Conservation (phyloP, 225 moss, liverwort and hornwort species). For the Pseudisothecium myosuroides region DNA sequence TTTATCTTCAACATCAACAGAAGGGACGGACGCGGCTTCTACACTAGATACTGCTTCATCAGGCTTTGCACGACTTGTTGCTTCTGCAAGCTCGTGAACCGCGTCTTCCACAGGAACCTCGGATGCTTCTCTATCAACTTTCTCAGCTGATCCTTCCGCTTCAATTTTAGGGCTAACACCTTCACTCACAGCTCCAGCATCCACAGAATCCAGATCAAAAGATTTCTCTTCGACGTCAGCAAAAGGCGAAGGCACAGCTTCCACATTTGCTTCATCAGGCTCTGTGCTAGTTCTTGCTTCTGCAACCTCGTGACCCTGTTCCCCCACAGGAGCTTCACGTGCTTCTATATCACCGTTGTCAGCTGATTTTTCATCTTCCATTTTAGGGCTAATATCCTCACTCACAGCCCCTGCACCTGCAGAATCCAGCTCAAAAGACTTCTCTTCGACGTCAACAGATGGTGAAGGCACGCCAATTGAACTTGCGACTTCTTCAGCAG, state of each 20-base stretch:
- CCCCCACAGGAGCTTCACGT: background rate
- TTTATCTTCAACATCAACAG: background rate
- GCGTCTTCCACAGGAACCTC: background rate
- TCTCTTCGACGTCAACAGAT: background rate
- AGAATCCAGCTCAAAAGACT: background rate
- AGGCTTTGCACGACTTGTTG: background rate
- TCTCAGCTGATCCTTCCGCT: background rate
- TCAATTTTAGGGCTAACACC: background rate
- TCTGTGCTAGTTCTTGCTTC: background rate
- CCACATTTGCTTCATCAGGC: background rate
- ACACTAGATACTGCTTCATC: background rate
- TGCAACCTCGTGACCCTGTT: background rate
- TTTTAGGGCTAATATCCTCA: background rate
- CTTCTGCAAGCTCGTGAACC: background rate
- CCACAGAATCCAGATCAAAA: background rate
- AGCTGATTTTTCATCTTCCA: background rate
- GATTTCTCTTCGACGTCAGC: background rate
- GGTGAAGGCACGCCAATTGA: background rate
- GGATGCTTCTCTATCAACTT: background rate
- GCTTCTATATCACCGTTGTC: background rate
- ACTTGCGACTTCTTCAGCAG: background rate
- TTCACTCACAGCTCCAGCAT: background rate
- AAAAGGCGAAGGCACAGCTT: background rate
- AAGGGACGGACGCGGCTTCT: background rate
- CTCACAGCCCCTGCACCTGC: background rate